Percentiles rank a stretch among this genome's conserved stretches.
These are phyloP conservation scores for Lactarius hengduanensis DNA, from an alignment of 768 basidiomycete genomes.

Conservation along the genomic window DNA sequence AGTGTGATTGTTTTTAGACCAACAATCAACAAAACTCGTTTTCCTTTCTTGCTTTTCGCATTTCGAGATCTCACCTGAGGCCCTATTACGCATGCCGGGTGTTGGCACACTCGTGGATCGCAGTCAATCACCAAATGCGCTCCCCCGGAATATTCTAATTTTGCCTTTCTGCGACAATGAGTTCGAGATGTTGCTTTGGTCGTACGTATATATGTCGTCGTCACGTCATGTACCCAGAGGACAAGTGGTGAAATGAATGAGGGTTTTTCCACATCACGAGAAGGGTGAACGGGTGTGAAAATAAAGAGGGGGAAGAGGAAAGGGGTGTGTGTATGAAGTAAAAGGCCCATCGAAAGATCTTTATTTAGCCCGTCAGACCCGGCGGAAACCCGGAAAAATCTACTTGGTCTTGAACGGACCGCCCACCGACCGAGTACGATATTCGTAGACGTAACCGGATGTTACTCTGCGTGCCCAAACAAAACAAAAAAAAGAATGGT, in stretches of 20 bases:
- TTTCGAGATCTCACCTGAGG: no score
- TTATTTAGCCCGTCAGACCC: slow-evolving; percentile 53
- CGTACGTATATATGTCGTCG: slow-evolving; percentile 3
- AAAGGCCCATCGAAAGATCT: not conserved
- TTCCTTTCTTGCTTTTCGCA: no score
- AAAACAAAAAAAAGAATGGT: not conserved
- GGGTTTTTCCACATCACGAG: not conserved
- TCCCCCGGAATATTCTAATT: not conserved
- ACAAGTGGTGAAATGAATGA: not conserved
- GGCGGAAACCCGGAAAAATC: slow-evolving; percentile 92
- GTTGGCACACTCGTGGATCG: no score
- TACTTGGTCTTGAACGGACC: slow-evolving; percentile 83
- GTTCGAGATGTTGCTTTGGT: slow-evolving; percentile 1
- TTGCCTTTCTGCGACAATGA: not conserved
- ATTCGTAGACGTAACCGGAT: slow-evolving; percentile 85
- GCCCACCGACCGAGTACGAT: slow-evolving; percentile 67
- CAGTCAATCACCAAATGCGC: no score
- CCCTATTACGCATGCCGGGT: not conserved
- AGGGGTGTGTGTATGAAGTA: not conserved
- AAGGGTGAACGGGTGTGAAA: not conserved
- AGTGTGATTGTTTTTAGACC: no score
- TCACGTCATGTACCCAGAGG: slow-evolving; percentile 1
- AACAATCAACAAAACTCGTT: no score
- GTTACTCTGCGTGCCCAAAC: slow-evolving; percentile 53
- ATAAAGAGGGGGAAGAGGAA: not conserved